Evolutionary conservation across 345 rosid species (phyloP), one percentile per base, ranked within the genome.

Genomic region (Corymbia maculata): DNA sequence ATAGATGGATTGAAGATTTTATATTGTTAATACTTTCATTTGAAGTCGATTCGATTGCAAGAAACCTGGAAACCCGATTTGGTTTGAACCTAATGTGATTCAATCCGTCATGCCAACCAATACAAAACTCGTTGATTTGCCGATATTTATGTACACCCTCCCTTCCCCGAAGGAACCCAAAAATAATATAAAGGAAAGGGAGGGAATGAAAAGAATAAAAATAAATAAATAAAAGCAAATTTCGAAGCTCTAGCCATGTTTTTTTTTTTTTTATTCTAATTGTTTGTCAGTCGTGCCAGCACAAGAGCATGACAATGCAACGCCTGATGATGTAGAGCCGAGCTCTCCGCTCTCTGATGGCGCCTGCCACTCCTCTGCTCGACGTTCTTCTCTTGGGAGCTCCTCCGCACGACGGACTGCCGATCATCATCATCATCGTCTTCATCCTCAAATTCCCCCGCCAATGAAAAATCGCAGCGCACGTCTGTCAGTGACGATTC

Each of bases 271-370:
- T n/a, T n/a, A n/a, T n/a, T 11, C 66, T 59, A 52, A 13, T 26
- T 26, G 13, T 0, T 8, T 0, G 51, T 91, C 86, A 96, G 70
- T 96, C 99, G 91, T 89, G 90, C 90, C 90, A 89, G 64, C 88
- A 89, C 26, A 89, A 80, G 14, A 89, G 90, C 88, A 89, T 97
- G 89, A 96, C 95, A 2, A 97, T 97, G 87, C 99, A 96, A 88
- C 98, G 95, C 88, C 97, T 91, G 42, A 97, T 96, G 42, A 97
- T 96, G 88, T 97, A 97, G 87, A 96, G 95, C 90, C 92, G 92
- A 28, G 98, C 98, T 92, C 94, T 96, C 90, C 95, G 99, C 89
- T 97, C 98, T 92, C 94, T 91, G 11, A 96, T 94, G 85, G 91
- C 95, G 82, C 95, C 93, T 61, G 98, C 98, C 11, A 94, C 86